Percentiles rank a stretch among this genome's conserved stretches.
Evolutionary conservation across 139 green algal species (phyloP).

Genomic region (Picochlorum costavermella): DNA sequence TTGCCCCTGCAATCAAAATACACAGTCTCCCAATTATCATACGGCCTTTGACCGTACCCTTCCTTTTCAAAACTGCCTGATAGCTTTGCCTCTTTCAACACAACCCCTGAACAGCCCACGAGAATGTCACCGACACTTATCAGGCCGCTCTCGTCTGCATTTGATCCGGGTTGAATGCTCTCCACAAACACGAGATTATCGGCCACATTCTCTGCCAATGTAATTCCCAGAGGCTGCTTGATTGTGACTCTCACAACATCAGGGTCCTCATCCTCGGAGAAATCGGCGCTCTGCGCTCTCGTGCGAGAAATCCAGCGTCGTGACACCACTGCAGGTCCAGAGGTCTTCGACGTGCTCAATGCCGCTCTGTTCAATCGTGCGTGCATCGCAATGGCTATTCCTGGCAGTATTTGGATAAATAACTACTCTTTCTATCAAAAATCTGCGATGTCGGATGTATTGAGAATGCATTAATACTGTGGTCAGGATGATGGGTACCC

Average conservation of each 20-base stretch:
- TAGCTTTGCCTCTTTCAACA: constrained; percentile 56
- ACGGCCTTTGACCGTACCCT: constrained; percentile 45
- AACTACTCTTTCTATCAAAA: too few species aligned
- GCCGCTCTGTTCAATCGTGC: too few species aligned
- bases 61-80: constrained; percentile 23
- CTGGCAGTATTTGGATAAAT: too few species aligned
- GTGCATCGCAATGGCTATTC: too few species aligned
- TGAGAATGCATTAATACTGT: too few species aligned
- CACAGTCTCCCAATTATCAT: constrained; percentile 49
- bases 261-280: neutral
- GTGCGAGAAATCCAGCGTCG: too few species aligned
- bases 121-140: constrained; percentile 21
- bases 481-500: too few species aligned
- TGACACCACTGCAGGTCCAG: too few species aligned
- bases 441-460: too few species aligned
- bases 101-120: constrained; percentile 22
- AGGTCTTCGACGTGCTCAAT: too few species aligned
- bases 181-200: constrained; percentile 36
- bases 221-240: constrained; percentile 31
- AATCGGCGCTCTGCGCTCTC: too few species aligned
- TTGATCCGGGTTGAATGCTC: constrained; percentile 30
- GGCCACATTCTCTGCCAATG: constrained; percentile 22
- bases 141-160: constrained; percentile 21
- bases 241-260: constrained; percentile 22
- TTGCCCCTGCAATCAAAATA: constrained; percentile 41